phyloP scores from a whole-genome alignment of 2,329 filamentous ascomycete species.

The Daldinia sp. region DNA sequence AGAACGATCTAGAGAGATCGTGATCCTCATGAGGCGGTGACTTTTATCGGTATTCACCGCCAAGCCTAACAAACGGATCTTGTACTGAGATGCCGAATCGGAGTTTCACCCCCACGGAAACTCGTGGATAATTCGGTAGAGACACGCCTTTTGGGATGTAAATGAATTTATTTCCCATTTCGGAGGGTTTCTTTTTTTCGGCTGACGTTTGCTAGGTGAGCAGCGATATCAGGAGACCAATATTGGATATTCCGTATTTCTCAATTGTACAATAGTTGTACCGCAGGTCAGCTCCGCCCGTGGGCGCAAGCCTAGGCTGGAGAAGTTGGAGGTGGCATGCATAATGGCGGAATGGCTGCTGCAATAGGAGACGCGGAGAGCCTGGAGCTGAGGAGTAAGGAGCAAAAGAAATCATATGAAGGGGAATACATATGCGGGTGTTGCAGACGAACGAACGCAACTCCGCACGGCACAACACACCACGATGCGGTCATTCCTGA shows the following conservation, averaged over 20 bases:
- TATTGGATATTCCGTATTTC: conserved; percentile 5
- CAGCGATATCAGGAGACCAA: conserved; percentile 22
- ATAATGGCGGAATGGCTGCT: conserved; percentile 21
- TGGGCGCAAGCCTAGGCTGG: conserved; percentile 13
- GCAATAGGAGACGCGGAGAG: conserved; percentile 13
- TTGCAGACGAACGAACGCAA: conserved; percentile 19
- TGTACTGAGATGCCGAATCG: conserved; percentile 24
- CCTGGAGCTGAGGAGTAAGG: conserved; percentile 17
- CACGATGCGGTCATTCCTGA: conserved; percentile 28
- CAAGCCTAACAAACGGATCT: conserved; percentile 9
- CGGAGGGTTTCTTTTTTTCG: conserved; percentile 8
- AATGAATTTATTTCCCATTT: conserved; percentile 16
- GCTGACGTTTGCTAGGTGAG: conserved; percentile 2
- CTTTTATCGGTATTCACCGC: conserved; percentile 34
- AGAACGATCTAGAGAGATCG: conserved; percentile 32
- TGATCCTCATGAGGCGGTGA: conserved; percentile 27
- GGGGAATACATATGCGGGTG: conserved; percentile 4
- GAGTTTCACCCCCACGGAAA: conserved; percentile 25
- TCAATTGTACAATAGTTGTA: conserved; percentile 1
- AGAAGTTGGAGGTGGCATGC: conserved; percentile 16
- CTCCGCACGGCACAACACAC: conserved; percentile 23
- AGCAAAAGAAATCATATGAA: conserved; percentile 18
- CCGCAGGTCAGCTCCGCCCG: conserved; percentile 26
- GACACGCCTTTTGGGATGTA: background rate
- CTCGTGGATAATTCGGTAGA: conserved; percentile 34